phyloP scores from a whole-genome alignment of 768 basidiomycete genomes.

The Naganishia vaughanmartiniae region DNA sequence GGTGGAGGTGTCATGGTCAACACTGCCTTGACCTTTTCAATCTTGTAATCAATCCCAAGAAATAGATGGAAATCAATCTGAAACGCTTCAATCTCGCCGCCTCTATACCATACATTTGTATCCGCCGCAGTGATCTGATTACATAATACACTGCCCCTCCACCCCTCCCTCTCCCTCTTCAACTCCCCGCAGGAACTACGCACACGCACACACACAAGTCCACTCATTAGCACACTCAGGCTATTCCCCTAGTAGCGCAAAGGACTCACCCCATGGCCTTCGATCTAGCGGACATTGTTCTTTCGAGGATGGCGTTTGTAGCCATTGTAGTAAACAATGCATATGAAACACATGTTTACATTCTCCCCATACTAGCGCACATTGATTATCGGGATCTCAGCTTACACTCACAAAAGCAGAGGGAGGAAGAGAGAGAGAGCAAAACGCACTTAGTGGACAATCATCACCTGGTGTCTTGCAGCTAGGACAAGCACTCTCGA shows the following conservation, averaged over 20 bases:
- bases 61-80: too few relatives aligned
- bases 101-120: neutral
- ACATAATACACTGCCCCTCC: neutral
- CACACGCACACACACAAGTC: neutral
- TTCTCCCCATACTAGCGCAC: constrained; percentile 93
- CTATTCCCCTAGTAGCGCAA: neutral
- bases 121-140: neutral
- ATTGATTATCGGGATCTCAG: too few relatives aligned
- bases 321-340: constrained; percentile 97
- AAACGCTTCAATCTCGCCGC: too few relatives aligned
- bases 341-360: constrained; percentile 98
- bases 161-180: neutral
- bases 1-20: too few relatives aligned
- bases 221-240: neutral
- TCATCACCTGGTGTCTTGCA: constrained; percentile 97
- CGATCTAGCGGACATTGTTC: constrained; percentile 99
- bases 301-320: constrained; percentile 81
- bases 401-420: neutral
- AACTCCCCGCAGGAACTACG: constrained; percentile 18
- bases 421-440: neutral
- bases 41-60: too few relatives aligned
- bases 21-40: too few relatives aligned
- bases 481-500: constrained; percentile 89
- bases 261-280: constrained; percentile 74
- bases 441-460: constrained; percentile 71